Evolutionary conservation across 108 stramenopile genomes (phyloP).

Genomic region (Conticribra weissflogii): DNA sequence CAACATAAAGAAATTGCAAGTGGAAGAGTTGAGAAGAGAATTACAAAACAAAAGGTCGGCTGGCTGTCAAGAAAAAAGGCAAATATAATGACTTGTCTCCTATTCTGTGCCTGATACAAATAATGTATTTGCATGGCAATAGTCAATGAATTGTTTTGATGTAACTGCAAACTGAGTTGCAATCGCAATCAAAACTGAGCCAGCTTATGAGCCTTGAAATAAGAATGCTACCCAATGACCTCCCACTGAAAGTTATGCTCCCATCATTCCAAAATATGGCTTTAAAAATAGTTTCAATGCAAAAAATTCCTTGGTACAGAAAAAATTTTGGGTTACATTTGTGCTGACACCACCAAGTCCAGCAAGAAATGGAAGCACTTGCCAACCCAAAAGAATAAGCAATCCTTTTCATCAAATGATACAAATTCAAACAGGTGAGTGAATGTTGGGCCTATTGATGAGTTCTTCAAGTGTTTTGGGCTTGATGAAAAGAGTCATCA

Average conservation of each 20-base stretch:
- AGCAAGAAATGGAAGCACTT: slow-evolving; percentile 5
- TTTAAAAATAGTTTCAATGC: slow-evolving; percentile 6
- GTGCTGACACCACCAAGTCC: neutral
- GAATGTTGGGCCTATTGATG: slow-evolving; percentile 13
- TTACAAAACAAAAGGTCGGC: slow-evolving; percentile 7
- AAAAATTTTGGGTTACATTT: slow-evolving; percentile 9
- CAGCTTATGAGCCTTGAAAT: slow-evolving; percentile 15
- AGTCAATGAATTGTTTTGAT: slow-evolving; percentile 13
- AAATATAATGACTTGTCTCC: neutral
- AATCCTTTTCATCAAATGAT: neutral
- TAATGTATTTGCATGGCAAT: neutral
- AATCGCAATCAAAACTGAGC: neutral
- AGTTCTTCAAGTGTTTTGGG: slow-evolving; percentile 18
- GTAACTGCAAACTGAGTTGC: slow-evolving; percentile 16
- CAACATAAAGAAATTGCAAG: no score
- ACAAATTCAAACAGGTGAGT: neutral
- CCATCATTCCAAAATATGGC: slow-evolving; percentile 7
- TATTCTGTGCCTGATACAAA: slow-evolving; percentile 4
- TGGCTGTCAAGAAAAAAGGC: neutral
- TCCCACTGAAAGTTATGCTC: slow-evolving; percentile 19
- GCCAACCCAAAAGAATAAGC: no score
- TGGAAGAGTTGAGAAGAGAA: slow-evolving; percentile 13
- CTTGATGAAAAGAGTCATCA: slow-evolving; percentile 24
- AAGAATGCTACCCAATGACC: slow-evolving; percentile 19
- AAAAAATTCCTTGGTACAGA: slow-evolving; percentile 12